phyloP scores from a whole-genome alignment of 768 basidiomycete species.

The Arthromyces matolae region DNA sequence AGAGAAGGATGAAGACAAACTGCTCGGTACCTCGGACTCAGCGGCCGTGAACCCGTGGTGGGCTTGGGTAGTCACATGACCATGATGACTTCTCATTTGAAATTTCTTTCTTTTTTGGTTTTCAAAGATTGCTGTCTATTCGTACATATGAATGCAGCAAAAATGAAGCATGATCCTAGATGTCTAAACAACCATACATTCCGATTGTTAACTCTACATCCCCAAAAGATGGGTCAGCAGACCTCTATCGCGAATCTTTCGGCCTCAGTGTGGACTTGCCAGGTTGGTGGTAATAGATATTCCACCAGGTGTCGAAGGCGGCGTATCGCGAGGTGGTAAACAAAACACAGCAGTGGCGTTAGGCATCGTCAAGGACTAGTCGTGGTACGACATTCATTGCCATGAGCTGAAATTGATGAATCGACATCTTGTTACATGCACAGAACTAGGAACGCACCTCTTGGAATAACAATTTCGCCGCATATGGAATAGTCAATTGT shows the following conservation, averaged over 20 bases:
- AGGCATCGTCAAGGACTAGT: constrained; percentile 79
- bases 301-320: constrained; percentile 2
- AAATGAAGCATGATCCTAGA: too few species aligned
- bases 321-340: not conserved
- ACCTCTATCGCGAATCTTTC: constrained; percentile 8
- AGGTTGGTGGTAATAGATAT: constrained; percentile 8
- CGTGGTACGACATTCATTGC: constrained; percentile 96
- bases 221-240: constrained; percentile 11
- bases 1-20: not conserved
- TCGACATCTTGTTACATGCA: not conserved
- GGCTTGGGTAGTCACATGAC: too few species aligned
- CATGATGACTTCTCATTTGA: too few species aligned
- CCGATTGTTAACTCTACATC: too few species aligned
- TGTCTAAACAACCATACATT: too few species aligned
- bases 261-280: not conserved
- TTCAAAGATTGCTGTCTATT: too few species aligned
- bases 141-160: too few species aligned
- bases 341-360: constrained; percentile 12
- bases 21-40: too few species aligned
- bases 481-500: constrained; percentile 93
- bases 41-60: too few species aligned
- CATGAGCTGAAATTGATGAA: constrained; percentile 60
- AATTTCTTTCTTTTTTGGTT: too few species aligned
- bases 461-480: constrained; percentile 89
- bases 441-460: constrained; percentile 49